Evolutionary conservation across 1,139 yeast genomes (phyloP).

Genomic region (Zygotorulaspora mrakii): DNA sequence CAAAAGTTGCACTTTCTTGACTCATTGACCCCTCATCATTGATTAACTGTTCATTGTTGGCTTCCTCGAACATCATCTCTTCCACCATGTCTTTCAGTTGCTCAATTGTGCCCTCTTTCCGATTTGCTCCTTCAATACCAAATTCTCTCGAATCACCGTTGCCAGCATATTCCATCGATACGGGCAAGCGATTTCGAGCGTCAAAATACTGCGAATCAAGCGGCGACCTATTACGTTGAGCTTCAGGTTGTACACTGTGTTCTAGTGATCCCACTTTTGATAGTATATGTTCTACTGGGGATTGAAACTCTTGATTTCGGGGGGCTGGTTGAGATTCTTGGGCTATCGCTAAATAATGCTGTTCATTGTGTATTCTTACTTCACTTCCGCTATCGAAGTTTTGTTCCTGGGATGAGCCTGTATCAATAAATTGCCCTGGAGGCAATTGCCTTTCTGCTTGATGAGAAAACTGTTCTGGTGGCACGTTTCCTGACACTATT

Average conservation of each 20-base stretch:
- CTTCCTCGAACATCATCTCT: constrained; percentile 33
- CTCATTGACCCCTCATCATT: constrained; percentile 16
- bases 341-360: too few species aligned
- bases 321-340: too few species aligned
- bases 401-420: too few species aligned
- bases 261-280: neutral
- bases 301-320: neutral
- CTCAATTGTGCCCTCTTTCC: constrained; percentile 24
- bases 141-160: neutral
- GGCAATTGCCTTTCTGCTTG: neutral
- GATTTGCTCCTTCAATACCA: constrained; percentile 9
- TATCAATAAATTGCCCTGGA: neutral
- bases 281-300: neutral
- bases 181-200: neutral
- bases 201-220: neutral
- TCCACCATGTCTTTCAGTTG: constrained; percentile 38
- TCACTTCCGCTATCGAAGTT: too few species aligned
- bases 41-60: constrained; percentile 19
- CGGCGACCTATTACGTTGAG: neutral
- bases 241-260: neutral
- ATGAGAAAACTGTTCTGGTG: too few species aligned
- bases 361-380: too few species aligned
- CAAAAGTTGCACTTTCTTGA: constrained; percentile 24
- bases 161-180: neutral
- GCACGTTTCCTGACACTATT: too few species aligned